Percentiles rank a stretch among this genome's conserved stretches.
These are phyloP conservation scores for Apiospora marii DNA, from an alignment of 2,329 filamentous ascomycete genomes.

Conservation along the genomic window DNA sequence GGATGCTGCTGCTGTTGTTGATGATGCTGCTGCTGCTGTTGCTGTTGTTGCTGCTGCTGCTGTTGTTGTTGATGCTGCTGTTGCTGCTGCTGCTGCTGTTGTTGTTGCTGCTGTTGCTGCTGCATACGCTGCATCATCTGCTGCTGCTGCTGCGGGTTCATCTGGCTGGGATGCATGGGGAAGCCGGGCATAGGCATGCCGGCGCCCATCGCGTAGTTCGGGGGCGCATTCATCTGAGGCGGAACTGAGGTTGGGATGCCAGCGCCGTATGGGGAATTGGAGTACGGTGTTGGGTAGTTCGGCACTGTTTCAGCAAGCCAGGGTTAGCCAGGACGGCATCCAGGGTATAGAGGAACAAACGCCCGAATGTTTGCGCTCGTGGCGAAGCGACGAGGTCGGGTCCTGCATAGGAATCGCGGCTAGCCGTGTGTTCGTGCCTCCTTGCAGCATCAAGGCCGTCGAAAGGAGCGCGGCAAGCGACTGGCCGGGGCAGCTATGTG, in stretches of 20 bases:
- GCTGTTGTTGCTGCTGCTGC: constrained; percentile 29
- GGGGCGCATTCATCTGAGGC: constrained; percentile 56
- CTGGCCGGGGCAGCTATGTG: not conserved
- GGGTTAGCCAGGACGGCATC: constrained; percentile 29
- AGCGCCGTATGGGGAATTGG: constrained; percentile 63
- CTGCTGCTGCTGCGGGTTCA: constrained; percentile 54
- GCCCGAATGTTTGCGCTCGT: constrained; percentile 16
- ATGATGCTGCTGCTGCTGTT: constrained; percentile 37
- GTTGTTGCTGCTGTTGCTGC: constrained; percentile 41
- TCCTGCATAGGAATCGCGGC: constrained; percentile 26
- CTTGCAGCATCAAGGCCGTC: constrained; percentile 18
- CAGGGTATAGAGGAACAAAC: constrained; percentile 22
- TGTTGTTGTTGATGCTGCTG: constrained; percentile 48
- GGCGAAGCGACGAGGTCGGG: constrained; percentile 24
- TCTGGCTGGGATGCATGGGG: constrained; percentile 59
- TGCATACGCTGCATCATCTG: constrained; percentile 31
- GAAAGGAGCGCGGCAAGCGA: not conserved
- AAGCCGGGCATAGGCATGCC: constrained; percentile 61
- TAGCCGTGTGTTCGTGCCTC: constrained; percentile 29
- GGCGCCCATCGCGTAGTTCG: constrained; percentile 64
- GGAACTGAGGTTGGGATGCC: constrained; percentile 57
- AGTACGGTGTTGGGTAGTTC: constrained; percentile 64
- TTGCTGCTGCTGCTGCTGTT: constrained; percentile 41
- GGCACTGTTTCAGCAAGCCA: constrained; percentile 53
- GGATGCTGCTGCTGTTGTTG: constrained; percentile 34